Evolutionary conservation across 2,329 filamentous ascomycete genomes (phyloP), one percentile per base, ranked within the genome.

Genomic region (Penicillium sp.): DNA sequence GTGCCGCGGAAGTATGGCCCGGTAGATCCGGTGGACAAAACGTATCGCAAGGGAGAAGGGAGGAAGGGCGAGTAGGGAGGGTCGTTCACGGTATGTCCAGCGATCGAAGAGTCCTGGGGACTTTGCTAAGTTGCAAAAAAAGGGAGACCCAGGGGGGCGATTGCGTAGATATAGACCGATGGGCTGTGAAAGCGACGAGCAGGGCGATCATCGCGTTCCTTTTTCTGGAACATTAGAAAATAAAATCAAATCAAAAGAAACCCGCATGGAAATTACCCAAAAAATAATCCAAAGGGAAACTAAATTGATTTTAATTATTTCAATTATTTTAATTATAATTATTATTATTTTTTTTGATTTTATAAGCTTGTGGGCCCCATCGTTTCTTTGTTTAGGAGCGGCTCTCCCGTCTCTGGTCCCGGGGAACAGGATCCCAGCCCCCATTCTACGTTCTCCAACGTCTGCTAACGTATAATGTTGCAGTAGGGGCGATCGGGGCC

Each of bases 1-100:
- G 48, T 53, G 47, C 45, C 47, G 43, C 53, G 53, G 53, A 54
- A 56, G 29, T 47, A 26, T 42, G 42, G 41, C 34, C 53, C 53
- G 53, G 44, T 53, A 48, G 51, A 58, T 51, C 46, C 49, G 56
- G 47, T 51, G 54, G 53, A 56, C 56, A 58, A 54, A 40, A 47
- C 33, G 53, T 45, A 53, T 59, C 51, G 59, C 58, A 65, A 62
- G 62, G 54, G 53, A 55, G 50, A 60, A 58, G 54, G 52, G 57
- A 54, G 53, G 60, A 51, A 58, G 51, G 53, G 45, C 35, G 46
- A 35, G 32, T 47, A 44, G 41, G 40, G 39, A 46, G 40, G 32
- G 38, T 42, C 35, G 26, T 34, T 42, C 36, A 46, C n/a, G 36
- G 45, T 48, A 49, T 49, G 47, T 46, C 30, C 21, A 39, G 29